These are phyloP conservation scores for Wickerhamomyces chaumierensis DNA, from an alignment of 805 yeast species.

Conservation along the genomic window DNA sequence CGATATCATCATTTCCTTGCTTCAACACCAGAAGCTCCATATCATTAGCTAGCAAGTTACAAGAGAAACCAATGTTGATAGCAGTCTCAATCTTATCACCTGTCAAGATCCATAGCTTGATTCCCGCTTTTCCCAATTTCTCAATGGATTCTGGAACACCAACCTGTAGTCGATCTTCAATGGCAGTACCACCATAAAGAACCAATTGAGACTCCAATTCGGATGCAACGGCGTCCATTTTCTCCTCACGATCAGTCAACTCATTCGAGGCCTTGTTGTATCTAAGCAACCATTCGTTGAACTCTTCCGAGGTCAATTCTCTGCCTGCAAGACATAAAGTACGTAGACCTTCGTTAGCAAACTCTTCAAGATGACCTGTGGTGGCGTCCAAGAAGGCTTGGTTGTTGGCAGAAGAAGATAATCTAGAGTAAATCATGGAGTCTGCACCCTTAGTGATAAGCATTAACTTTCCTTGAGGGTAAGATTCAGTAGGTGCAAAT, in stretches of 20 bases:
- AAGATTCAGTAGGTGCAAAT: slow-evolving; percentile 37
- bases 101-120: slow-evolving; percentile 76
- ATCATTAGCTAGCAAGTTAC: slow-evolving; percentile 63
- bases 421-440: slow-evolving; percentile 62
- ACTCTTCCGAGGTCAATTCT: slow-evolving; percentile 51
- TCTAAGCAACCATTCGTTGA: slow-evolving; percentile 47
- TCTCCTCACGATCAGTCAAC: slow-evolving; percentile 51
- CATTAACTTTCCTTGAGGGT: slow-evolving; percentile 45
- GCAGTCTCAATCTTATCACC: slow-evolving; percentile 91
- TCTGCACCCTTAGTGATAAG: slow-evolving; percentile 81
- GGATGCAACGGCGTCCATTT: slow-evolving; percentile 67
- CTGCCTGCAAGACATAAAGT: slow-evolving; percentile 71
- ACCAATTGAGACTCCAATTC: slow-evolving; percentile 55
- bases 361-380: slow-evolving; percentile 64
- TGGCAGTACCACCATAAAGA: slow-evolving; percentile 75
- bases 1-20: slow-evolving; percentile 46
- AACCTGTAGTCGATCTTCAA: slow-evolving; percentile 75
- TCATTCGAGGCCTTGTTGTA: slow-evolving; percentile 61
- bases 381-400: slow-evolving; percentile 44
- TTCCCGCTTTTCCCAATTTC: slow-evolving; percentile 61
- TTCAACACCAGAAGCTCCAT: slow-evolving; percentile 65
- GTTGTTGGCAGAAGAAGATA: slow-evolving; percentile 36
- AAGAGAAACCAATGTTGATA: slow-evolving; percentile 76
- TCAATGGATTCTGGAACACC: slow-evolving; percentile 81
- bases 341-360: slow-evolving; percentile 75